Percentiles rank a stretch among this genome's conserved stretches.
These are phyloP conservation scores for Salix koriyanagi DNA, from an alignment of 345 rosid species.

Conservation along the genomic window DNA sequence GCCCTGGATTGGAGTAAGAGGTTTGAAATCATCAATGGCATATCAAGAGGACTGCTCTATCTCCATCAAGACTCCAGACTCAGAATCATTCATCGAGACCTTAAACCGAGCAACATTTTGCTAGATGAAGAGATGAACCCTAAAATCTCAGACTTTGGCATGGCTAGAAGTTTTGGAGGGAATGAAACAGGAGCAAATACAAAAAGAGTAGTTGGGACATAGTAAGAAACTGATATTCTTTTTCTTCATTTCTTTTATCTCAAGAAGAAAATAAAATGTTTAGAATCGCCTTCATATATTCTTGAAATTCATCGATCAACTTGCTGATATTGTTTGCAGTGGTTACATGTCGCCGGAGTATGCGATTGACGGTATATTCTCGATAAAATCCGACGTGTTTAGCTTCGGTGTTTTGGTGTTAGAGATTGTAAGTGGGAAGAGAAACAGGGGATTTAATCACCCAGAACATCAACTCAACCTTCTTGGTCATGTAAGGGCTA, in stretches of 20 bases:
- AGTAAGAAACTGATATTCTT: background rate
- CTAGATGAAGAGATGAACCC: background rate
- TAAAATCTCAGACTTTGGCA: background rate
- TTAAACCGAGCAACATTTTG: slow-evolving; percentile 1
- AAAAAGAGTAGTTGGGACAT: background rate
- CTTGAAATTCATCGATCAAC: background rate
- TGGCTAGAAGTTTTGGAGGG: background rate
- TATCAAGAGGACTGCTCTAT: background rate
- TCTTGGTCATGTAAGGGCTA: slow-evolving; percentile 1
- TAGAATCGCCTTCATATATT: background rate
- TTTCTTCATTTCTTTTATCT: background rate
- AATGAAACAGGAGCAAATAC: background rate
- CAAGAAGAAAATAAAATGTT: background rate
- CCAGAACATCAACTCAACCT: slow-evolving; percentile 1
- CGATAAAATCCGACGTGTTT: slow-evolving; percentile 1
- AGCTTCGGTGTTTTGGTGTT: slow-evolving; percentile 4
- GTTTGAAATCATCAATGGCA: background rate
- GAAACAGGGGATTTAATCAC: background rate
- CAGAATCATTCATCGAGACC: slow-evolving; percentile 3
- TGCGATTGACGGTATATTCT: background rate
- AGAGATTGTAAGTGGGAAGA: slow-evolving; percentile 2
- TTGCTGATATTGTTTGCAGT: background rate
- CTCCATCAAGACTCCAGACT: slow-evolving; percentile 2
- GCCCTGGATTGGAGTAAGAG: background rate
- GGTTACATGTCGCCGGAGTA: slow-evolving; percentile 2